Percentiles rank a stretch among this genome's conserved stretches.
phyloP scores from a whole-genome alignment of 2,329 filamentous ascomycete species.

The Colletotrichum abscissum region DNA sequence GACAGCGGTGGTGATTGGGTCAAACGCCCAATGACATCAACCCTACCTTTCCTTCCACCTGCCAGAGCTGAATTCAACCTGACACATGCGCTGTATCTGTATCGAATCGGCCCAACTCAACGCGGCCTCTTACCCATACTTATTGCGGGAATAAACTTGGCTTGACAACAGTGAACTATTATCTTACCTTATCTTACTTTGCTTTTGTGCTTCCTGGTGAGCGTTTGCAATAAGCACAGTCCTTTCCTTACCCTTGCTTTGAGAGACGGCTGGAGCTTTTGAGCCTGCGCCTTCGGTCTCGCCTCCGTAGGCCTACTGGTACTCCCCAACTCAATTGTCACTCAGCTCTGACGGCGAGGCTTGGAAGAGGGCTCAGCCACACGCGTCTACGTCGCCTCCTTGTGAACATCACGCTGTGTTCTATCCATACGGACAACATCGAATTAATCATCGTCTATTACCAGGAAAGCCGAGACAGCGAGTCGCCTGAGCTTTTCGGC shows the following conservation, averaged over 20 bases:
- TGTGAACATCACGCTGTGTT: not conserved
- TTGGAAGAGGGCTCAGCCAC: conserved; percentile 33
- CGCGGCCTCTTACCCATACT: no score
- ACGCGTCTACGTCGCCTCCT: conserved; percentile 27
- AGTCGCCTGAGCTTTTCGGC: not conserved
- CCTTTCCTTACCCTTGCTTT: not conserved
- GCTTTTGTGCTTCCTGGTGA: not conserved
- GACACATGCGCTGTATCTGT: not conserved
- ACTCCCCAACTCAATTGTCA: not conserved
- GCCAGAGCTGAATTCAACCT: not conserved
- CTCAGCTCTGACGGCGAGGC: conserved; percentile 28
- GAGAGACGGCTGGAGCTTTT: not conserved
- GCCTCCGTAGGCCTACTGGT: not conserved
- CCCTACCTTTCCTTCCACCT: not conserved
- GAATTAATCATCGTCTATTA: not conserved
- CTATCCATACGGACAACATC: not conserved
- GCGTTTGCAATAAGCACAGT: not conserved
- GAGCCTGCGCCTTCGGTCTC: not conserved
- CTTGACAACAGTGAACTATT: not conserved
- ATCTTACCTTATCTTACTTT: not conserved
- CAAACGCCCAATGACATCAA: conserved; percentile 22
- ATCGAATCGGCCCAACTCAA: not conserved
- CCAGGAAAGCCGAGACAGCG: not conserved
- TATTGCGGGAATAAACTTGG: not conserved
- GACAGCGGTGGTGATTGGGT: conserved; percentile 15